phyloP scores from a whole-genome alignment of 2,329 filamentous ascomycete species.

The Aphanocladium album region DNA sequence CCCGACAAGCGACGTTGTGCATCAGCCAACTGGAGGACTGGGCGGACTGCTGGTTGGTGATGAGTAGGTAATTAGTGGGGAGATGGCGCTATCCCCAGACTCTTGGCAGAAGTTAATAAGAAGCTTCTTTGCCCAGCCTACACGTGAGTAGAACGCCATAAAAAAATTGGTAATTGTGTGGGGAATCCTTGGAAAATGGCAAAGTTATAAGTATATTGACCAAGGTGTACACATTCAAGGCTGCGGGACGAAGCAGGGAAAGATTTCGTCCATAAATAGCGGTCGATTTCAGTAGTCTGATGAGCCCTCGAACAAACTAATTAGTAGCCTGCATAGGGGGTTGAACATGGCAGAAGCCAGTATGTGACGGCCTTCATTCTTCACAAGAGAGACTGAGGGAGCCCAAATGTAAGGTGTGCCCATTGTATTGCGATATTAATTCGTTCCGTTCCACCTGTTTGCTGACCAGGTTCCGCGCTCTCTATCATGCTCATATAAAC shows the following conservation, averaged over 20 bases:
- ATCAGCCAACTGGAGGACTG: neutral
- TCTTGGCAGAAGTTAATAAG: neutral
- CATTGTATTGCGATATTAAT: neutral
- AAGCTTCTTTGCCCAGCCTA: neutral
- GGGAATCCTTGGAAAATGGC: neutral
- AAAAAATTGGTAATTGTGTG: neutral
- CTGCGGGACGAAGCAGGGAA: too few species aligned
- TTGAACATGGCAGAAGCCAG: too few species aligned
- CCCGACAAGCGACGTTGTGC: neutral
- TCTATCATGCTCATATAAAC: neutral
- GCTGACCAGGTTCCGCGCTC: neutral
- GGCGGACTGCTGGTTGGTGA: neutral
- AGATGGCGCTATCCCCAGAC: slow-evolving; percentile 1
- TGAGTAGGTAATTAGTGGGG: neutral
- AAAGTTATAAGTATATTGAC: neutral
- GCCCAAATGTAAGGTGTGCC: too few species aligned
- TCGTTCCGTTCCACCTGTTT: neutral
- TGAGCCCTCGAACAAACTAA: too few species aligned
- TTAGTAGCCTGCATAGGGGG: too few species aligned
- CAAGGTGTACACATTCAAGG: too few species aligned
- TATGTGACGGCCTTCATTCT: too few species aligned
- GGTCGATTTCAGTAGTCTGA: too few species aligned
- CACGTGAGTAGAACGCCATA: neutral
- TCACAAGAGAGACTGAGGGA: too few species aligned
- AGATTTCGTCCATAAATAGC: too few species aligned